Percentiles rank a stretch among this genome's conserved stretches.
phyloP scores from a whole-genome alignment of 352 stramenopile genomes.

The Aphanomyces stellatus region DNA sequence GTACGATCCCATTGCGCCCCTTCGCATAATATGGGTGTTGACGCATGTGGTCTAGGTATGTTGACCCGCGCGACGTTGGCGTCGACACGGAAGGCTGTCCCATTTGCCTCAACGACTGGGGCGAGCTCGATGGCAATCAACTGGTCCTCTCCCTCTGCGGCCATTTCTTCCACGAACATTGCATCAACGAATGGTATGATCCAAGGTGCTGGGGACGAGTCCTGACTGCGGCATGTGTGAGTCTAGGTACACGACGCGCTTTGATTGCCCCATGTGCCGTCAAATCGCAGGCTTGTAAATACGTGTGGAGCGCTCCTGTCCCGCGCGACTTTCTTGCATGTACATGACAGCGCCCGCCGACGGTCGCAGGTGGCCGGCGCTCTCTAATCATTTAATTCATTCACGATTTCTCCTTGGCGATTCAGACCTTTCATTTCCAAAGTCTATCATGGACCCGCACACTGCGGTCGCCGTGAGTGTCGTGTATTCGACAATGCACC shows the following conservation, averaged over 20 bases:
- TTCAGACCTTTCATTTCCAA: too few relatives aligned
- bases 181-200: conserved; percentile 77
- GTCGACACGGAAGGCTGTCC: conserved; percentile 75
- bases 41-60: conserved; percentile 3
- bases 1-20: conserved; percentile 30
- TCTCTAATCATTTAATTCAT: too few relatives aligned
- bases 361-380: too few relatives aligned
- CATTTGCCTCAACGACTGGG: conserved; percentile 79
- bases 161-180: conserved; percentile 84
- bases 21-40: not conserved
- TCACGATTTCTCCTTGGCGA: too few relatives aligned
- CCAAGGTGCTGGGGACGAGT: not conserved
- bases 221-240: not conserved
- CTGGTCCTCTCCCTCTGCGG: conserved; percentile 71
- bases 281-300: conserved; percentile 52
- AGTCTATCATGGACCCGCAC: too few relatives aligned
- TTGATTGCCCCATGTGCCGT: conserved; percentile 83
- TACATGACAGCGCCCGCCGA: too few relatives aligned
- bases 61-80: conserved; percentile 69
- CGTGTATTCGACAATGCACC: too few relatives aligned
- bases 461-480: too few relatives aligned
- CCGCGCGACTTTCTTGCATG: too few relatives aligned
- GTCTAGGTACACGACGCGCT: conserved; percentile 49
- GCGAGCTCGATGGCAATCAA: conserved; percentile 71
- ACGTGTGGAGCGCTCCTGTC: too few relatives aligned